These are phyloP conservation scores for Nyssa sinensis DNA, from an alignment of 148 eudicot genomes.

Conservation along the genomic window DNA sequence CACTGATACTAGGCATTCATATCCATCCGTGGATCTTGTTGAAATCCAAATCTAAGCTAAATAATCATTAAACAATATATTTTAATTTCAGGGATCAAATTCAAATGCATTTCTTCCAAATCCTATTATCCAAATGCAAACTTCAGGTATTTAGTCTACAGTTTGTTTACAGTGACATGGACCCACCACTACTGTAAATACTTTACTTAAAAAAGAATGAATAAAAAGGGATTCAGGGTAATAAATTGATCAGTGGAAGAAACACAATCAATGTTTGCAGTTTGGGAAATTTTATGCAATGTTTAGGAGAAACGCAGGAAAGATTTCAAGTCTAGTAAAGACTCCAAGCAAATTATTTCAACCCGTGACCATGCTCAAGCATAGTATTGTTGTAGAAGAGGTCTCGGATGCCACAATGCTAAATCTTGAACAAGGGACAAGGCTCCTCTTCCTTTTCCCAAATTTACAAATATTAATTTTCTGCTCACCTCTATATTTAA, in stretches of 20 bases:
- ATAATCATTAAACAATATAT: not conserved
- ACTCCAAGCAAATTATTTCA: conserved; percentile 2
- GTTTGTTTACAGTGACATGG: not conserved
- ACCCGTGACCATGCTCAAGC: conserved; percentile 9
- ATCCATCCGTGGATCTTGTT: not conserved
- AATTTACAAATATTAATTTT: not conserved
- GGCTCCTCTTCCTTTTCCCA: conserved; percentile 29
- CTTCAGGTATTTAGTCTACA: not conserved
- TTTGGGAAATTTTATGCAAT: not conserved
- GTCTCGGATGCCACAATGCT: conserved; percentile 28
- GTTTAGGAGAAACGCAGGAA: not conserved
- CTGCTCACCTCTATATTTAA: no score
- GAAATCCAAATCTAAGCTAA: not conserved
- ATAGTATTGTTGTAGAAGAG: conserved; percentile 28
- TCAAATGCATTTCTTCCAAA: not conserved
- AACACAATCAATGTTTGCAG: not conserved
- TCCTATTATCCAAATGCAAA: not conserved
- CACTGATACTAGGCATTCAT: not conserved
- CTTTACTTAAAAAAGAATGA: not conserved
- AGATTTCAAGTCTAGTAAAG: not conserved
- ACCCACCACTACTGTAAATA: not conserved
- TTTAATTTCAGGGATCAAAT: not conserved
- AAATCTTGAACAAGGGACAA: conserved; percentile 33
- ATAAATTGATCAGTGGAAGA: not conserved
- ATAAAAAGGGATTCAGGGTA: not conserved